Base-by-base conservation (phyloP, 2,329 filamentous ascomycete species). In the Gaeumannomyces tritici region DNA sequence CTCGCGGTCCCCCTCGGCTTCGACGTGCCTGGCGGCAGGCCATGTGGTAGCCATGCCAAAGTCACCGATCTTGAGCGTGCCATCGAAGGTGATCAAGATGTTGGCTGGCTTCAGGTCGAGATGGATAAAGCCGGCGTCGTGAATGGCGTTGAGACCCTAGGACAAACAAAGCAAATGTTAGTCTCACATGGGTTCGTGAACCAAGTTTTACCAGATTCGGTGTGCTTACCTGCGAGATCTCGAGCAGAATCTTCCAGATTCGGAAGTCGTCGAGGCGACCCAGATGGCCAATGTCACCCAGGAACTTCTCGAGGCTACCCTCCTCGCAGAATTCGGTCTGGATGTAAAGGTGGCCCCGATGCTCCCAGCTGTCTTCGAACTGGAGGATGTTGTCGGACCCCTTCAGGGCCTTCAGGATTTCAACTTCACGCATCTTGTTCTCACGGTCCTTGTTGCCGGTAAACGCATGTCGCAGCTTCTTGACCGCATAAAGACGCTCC, bases 261-360 rank as follows among this genome's bases (percentile, higher is more conserved):
- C 95, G 86, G 76, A 99, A 99, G 73, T 98, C 95, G 74, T 99
- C 95, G 67, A 99, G 77, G 68, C 93, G 85, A 58, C 91, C 93
- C 72, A 90, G 91, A 65, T 88, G 83, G 28, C 95, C 95, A 64
- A 91, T 86, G 63, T 89, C 85, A n/a, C 85, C 83, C 33, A 99
- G 81, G 72, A 98, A 99, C 21, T 86, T 83, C 72, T 96, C 89
- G 56, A 99, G 79, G 64, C 91, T 96, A 21, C 95, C 95, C 72
- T 96, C 91, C 72, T 97, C 93, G 70, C 95, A 99, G 72, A 88
- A 98, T 71, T 99, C 95, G 0, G 93, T 98, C 77, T 98, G 93
- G 64, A 99, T 98, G 77, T 97, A 99, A 12, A 99, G 83, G 71
- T 93, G 87, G 63, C 84, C 84, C 67, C 90, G 86, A 64, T 89